Base-by-base conservation (phyloP, 805 yeast genomes). In the Torulaspora microellipsoides region DNA sequence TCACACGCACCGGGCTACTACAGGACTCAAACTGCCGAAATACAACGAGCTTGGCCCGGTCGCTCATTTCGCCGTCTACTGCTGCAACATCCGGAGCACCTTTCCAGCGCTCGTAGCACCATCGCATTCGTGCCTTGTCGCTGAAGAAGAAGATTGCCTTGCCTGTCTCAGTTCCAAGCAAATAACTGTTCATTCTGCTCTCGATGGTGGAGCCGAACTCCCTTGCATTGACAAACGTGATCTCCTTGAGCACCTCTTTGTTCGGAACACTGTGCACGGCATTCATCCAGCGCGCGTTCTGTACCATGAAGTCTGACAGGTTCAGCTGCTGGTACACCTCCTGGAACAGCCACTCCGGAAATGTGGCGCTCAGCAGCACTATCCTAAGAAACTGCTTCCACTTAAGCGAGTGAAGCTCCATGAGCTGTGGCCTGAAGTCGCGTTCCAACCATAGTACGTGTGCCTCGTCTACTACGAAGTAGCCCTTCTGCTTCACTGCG, bases 11-110 rank as follows among this genome's bases (percentile, higher is more conserved):
- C 3, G 36, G 13, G 11, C 36, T 34, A 4, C 12, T 17, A 4
- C 27, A 15, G 6, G 36, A 34, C 36, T 34, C 36, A 15, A 34
- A 34, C 36, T 34, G 36, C 27, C 36, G 25, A 15, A 34, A 34
- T 27, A 34, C 27, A 12, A 8, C 12, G 8, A 34, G 25, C 36
- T 15, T 34, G 25, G 36, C 36, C 12, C 36, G 36, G 27, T 34
- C 36, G 27, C 15, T 34, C 36, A 34, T 34, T 12, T 34, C 36
- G 3, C 27, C 27, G 4, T 20, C 36, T 12, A 15, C 36, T 3
- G 27, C 36, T 8, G 27, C 36, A 8, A 7, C 11, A n/a, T n/a
- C n/a, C n/a, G n/a, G n/a, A n/a, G n/a, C n/a, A n/a, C 10, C 3
- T 17, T 34, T 34, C 27, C 36, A 7, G 4, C 8, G 36, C 27